phyloP scores from a whole-genome alignment of 2,329 filamentous ascomycete genomes.

The Dissoconium aciculare region DNA sequence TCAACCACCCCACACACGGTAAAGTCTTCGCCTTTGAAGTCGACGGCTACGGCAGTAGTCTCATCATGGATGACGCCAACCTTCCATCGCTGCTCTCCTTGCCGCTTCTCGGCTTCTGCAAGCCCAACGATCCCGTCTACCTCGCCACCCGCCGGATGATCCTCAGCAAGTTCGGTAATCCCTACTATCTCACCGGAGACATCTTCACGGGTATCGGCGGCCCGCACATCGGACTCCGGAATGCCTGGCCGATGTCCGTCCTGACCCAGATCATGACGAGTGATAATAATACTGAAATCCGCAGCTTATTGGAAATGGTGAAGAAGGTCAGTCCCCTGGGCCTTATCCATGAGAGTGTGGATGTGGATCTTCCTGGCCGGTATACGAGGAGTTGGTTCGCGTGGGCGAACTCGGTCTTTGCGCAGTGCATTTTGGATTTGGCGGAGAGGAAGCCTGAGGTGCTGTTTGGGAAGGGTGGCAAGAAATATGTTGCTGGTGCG shows the following conservation, averaged over 20 bases:
- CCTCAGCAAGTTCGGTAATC: constrained; percentile 60
- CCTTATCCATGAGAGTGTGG: constrained; percentile 79
- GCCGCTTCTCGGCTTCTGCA: constrained; percentile 62
- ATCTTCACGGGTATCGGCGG: constrained; percentile 82
- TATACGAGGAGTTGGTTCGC: constrained; percentile 94
- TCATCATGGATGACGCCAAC: constrained; percentile 84
- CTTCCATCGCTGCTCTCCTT: constrained; percentile 66
- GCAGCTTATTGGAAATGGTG: constrained; percentile 55
- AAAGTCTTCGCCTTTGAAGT: constrained; percentile 77
- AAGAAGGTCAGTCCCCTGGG: constrained; percentile 62
- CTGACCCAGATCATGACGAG: constrained; percentile 83
- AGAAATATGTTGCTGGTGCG: constrained; percentile 37
- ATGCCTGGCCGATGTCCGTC: constrained; percentile 95
- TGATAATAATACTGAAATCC: constrained; percentile 70
- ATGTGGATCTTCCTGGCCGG: constrained; percentile 53
- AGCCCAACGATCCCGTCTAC: constrained; percentile 53
- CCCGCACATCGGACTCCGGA: constrained; percentile 63
- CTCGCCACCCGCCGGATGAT: constrained; percentile 79
- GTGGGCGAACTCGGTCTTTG: constrained; percentile 95
- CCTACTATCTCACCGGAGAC: constrained; percentile 67
- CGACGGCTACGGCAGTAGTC: constrained; percentile 67
- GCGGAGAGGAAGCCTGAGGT: constrained; percentile 79
- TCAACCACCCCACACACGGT: constrained; percentile 59
- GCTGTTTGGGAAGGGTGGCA: constrained; percentile 54
- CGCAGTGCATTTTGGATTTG: constrained; percentile 77